Conservation (phyloP, 2,329 filamentous ascomycete species). For the Ophiocordyceps australis region DNA sequence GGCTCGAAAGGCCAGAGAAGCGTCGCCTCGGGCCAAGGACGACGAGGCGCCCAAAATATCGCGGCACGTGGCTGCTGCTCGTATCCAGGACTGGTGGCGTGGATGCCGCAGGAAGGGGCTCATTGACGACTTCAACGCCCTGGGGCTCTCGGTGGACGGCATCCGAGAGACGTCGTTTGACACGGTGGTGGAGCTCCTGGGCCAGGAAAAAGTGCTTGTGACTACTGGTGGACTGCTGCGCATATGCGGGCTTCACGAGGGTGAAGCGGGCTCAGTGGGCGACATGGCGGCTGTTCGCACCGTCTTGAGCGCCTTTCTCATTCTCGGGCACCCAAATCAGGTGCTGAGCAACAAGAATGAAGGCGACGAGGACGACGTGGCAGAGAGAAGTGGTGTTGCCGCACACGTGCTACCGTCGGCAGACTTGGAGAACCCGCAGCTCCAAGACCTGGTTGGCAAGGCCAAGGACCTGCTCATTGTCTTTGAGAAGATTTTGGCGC, state of each 20-base stretch:
- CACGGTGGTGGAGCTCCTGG: conserved; percentile 50
- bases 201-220: conserved; percentile 45
- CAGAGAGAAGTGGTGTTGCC: conserved; percentile 18
- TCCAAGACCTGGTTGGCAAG: conserved; percentile 58
- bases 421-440: conserved; percentile 40
- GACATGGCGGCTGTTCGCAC: conserved; percentile 57
- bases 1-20: conserved; percentile 28
- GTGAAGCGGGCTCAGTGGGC: conserved; percentile 39
- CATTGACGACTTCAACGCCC: conserved; percentile 44
- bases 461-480: conserved; percentile 58
- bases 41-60: conserved; percentile 25
- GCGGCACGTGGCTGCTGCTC: conserved; percentile 41
- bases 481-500: conserved; percentile 58
- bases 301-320: conserved; percentile 65
- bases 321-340: conserved; percentile 60
- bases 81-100: conserved; percentile 57
- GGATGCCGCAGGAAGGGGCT: conserved; percentile 35
- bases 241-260: conserved; percentile 52
- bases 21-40: conserved; percentile 30
- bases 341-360: conserved; percentile 61
- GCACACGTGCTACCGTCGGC: conserved; percentile 15
- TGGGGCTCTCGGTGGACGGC: conserved; percentile 52
- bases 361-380: conserved; percentile 29
- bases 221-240: conserved; percentile 49
- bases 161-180: conserved; percentile 58